A percentile compares a stretch with the other conserved stretches of the same genome.
Evolutionary conservation across 106 monocot genomes (phyloP).

Genomic region (Amphibolis antarctica): DNA sequence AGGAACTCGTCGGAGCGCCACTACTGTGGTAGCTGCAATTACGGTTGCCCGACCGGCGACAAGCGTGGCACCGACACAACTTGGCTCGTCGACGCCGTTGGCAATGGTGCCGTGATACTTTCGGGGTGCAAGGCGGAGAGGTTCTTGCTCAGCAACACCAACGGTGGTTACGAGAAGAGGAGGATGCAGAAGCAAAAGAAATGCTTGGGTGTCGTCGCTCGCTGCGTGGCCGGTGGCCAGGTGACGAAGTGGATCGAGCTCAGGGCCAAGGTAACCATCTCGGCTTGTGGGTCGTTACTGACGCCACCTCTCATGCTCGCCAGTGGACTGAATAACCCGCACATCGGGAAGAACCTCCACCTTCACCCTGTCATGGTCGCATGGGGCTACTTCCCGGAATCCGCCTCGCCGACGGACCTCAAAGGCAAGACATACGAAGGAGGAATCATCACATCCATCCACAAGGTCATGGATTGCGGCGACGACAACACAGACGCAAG

Average conservation of each 20-base stretch:
- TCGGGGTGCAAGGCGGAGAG: conserved; percentile 67
- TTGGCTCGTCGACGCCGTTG: conserved; percentile 52
- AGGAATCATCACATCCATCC: conserved; percentile 65
- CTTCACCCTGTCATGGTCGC: conserved; percentile 53
- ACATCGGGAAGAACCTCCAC: conserved; percentile 78
- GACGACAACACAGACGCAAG: not conserved
- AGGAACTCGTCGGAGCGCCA: conserved; percentile 53
- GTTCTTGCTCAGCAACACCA: conserved; percentile 23
- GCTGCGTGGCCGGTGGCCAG: conserved; percentile 6
- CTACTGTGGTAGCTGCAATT: conserved; percentile 64
- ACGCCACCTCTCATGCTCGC: conserved; percentile 49
- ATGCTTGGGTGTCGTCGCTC: conserved; percentile 49
- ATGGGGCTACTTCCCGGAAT: conserved; percentile 87
- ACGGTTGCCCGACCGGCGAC: conserved; percentile 17
- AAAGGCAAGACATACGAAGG: conserved; percentile 48
- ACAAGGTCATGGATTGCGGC: conserved; percentile 10
- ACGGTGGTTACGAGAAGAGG: not conserved
- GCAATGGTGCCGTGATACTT: conserved; percentile 48
- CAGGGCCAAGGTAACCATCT: conserved; percentile 42
- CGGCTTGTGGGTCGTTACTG: conserved; percentile 60
- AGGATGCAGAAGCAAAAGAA: conserved; percentile 24
- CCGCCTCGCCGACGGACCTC: conserved; percentile 25
- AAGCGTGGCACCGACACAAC: conserved; percentile 23
- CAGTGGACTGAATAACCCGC: conserved; percentile 59
- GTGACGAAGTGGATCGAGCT: conserved; percentile 28